Evolutionary conservation across 345 rosid genomes (phyloP), one percentile per base, ranked within the genome.

Genomic region (Draba incana): DNA sequence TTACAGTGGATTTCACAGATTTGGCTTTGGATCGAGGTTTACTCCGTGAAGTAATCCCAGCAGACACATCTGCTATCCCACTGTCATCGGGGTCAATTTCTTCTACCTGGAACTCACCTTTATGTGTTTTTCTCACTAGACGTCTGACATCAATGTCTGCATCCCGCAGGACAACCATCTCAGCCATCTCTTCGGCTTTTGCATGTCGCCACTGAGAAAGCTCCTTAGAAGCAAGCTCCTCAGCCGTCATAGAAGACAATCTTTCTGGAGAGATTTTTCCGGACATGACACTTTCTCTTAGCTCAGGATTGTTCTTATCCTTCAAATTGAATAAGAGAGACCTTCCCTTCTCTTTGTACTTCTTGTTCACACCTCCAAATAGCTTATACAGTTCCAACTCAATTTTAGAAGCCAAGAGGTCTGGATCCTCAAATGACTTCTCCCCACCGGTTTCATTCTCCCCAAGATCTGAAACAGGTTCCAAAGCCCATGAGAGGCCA

Each of bases 181-280:
- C 92, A 41, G 98, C 99, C 79, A 91, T 74, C 78, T 91, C 88
- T 72, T 91, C 96, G 3, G 98, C 98, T 81, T 94, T 92, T 5
- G 99, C 99, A 76, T 86, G 88, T 31, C 99, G 82, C 99, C 99
- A 94, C 60, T 92, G 64, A 30, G 99, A 94, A 63, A 94, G 97
- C 82, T 94, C 99, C 79, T 88, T 80, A 15, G 99, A 94, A 61
- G 99, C 99, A 79, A 94, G 97, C 62, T 91, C 99, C 88, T 94
- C 99, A 0, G 98, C 92, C 10, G 89, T 86, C 99, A 94, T 94
- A 30, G 93, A 80, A 70, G 98, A 94, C 41, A 91, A 81, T 42
- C 82, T 74, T 37, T 83, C 84, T 0, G 99, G 90, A 10, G 86
- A 43, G 58, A 94, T 94, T 57, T 86, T 89, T 24, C 97, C 96